These are phyloP conservation scores for Pseudopyrenochaeta lycopersici DNA, from an alignment of 2,329 filamentous ascomycete species.

Conservation along the genomic window DNA sequence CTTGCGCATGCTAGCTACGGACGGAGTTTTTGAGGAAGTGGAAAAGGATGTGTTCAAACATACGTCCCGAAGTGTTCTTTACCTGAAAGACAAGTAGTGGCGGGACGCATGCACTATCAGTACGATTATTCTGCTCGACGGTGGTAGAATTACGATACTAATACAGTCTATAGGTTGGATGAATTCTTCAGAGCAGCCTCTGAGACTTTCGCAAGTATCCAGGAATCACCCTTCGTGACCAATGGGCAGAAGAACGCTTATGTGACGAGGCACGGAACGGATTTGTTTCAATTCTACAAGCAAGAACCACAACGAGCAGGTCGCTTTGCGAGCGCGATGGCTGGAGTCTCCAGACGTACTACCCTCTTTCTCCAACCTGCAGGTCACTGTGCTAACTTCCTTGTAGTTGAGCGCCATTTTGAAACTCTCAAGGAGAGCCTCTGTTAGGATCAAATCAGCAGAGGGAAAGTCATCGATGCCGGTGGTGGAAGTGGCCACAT, in stretches of 20 bases:
- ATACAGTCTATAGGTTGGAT: slow-evolving; percentile 23
- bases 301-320: slow-evolving; percentile 29
- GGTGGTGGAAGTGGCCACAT: slow-evolving; percentile 32
- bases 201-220: slow-evolving; percentile 19
- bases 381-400: background rate
- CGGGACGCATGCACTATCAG: slow-evolving; percentile 25
- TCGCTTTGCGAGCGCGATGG: slow-evolving; percentile 44
- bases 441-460: too few relatives aligned
- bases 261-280: slow-evolving; percentile 25
- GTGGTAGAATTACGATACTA: background rate
- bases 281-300: slow-evolving; percentile 38
- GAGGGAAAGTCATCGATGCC: too few relatives aligned
- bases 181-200: slow-evolving; percentile 41
- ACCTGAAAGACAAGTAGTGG: slow-evolving; percentile 19
- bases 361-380: background rate
- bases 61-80: slow-evolving; percentile 20
- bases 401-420: slow-evolving; percentile 33
- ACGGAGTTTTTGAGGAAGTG: slow-evolving; percentile 26
- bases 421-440: slow-evolving; percentile 30
- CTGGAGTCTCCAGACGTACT: slow-evolving; percentile 27
- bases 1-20: slow-evolving; percentile 22
- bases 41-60: slow-evolving; percentile 29
- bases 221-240: slow-evolving; percentile 8
- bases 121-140: background rate
- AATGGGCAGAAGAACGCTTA: slow-evolving; percentile 28